phyloP scores from a whole-genome alignment of 2,329 filamentous ascomycete genomes.

The Ophiocordyceps sinensis region DNA sequence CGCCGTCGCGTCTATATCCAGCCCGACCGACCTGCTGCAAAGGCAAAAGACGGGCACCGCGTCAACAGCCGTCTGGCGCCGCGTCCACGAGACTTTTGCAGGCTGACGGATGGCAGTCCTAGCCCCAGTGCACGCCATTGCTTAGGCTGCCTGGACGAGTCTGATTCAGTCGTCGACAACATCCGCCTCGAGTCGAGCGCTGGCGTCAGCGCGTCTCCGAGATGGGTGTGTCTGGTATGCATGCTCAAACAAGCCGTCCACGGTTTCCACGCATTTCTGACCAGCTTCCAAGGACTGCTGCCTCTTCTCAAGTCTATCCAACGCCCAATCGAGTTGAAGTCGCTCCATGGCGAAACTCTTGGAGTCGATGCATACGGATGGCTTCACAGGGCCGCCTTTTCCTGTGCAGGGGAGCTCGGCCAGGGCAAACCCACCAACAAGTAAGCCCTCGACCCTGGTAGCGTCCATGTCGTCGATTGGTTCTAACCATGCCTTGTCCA shows the following conservation, averaged over 20 bases:
- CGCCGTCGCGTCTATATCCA: not conserved
- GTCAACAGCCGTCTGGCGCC: not conserved
- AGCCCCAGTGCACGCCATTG: not conserved
- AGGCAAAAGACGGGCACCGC: not conserved
- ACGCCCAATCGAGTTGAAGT: conserved; percentile 71
- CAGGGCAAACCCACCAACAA: conserved; percentile 77
- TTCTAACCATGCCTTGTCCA: conserved; percentile 18
- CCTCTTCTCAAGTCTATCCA: conserved; percentile 95
- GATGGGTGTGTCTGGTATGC: conserved; percentile 23
- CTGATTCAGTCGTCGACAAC: too few species aligned
- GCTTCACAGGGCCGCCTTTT: conserved; percentile 85
- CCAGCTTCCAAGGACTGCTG: conserved; percentile 55
- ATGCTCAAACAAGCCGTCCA: not conserved
- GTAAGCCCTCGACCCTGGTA: conserved; percentile 30
- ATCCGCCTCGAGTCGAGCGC: not conserved
- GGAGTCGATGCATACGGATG: conserved; percentile 97
- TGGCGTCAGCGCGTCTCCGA: conserved; percentile 2
- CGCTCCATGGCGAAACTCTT: conserved; percentile 73
- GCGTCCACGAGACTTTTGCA: not conserved
- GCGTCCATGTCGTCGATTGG: not conserved
- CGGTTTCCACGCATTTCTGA: conserved; percentile 7
- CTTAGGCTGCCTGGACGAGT: not conserved
- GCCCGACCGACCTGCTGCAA: not conserved
- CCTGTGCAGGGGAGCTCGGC: conserved; percentile 83
- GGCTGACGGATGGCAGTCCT: too few species aligned